Evolutionary conservation across 768 basidiomycete species (phyloP).

Genomic region (Pisolithus tinctorius): DNA sequence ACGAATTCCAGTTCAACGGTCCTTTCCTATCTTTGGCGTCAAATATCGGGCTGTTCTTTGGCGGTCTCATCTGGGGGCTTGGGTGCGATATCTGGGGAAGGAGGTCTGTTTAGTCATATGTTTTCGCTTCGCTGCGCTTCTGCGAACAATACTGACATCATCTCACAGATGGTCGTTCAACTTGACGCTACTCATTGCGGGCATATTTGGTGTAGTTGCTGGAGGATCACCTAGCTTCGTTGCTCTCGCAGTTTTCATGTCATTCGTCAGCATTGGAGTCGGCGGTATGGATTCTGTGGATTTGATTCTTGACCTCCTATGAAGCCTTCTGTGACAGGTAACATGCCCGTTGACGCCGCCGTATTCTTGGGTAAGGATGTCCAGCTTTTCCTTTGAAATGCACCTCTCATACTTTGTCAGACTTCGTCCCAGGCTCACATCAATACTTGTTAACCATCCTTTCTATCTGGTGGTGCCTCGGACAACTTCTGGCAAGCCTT

Average conservation of each 20-base stretch:
- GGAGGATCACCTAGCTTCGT: conserved; percentile 42
- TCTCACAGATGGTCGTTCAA: conserved; percentile 43
- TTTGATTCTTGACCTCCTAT: not conserved
- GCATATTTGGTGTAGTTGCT: conserved; percentile 46
- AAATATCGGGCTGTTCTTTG: conserved; percentile 48
- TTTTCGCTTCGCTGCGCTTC: not conserved
- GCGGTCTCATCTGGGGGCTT: conserved; percentile 42
- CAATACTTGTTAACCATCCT: conserved; percentile 54
- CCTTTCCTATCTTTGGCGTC: conserved; percentile 46
- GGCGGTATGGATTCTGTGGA: conserved; percentile 30
- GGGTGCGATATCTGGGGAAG: conserved; percentile 49
- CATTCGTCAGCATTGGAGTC: conserved; percentile 40
- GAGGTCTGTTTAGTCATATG: conserved; percentile 20
- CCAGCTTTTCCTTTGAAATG: not conserved
- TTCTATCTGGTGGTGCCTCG: conserved; percentile 55
- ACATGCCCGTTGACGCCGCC: conserved; percentile 49
- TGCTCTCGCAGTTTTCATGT: conserved; percentile 41
- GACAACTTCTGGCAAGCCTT: conserved; percentile 45
- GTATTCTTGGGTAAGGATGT: conserved; percentile 39
- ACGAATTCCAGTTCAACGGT: conserved; percentile 42
- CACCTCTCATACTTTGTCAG: conserved; percentile 20
- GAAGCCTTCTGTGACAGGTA: conserved; percentile 26
- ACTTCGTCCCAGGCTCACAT: conserved; percentile 45
- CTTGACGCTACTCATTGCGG: conserved; percentile 46
- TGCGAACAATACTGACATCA: not conserved